Base-by-base conservation (phyloP, 257 asterid species). In the Ballota nigra region DNA sequence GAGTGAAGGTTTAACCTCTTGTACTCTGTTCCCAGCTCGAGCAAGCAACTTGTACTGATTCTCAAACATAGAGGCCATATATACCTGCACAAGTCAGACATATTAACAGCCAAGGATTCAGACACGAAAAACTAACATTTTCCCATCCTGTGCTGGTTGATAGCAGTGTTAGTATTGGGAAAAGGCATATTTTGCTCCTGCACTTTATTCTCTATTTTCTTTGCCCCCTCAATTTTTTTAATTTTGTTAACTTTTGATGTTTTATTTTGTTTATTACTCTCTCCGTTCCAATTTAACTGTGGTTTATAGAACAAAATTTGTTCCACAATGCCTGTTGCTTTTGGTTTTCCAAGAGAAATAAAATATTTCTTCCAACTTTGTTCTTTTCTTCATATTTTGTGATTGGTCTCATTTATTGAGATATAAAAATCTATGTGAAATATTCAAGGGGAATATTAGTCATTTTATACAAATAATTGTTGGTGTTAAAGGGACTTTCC, bases 41-140 rank as follows among this genome's bases (percentile, higher is more conserved):
- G 97, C 98, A 33, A 94, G 98, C 69, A 94, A 72, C 81, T 91
- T 94, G 91, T 94, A 94, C 78, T 89, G 97, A 74, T 88, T 82
- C 72, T 91, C 95, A 20, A 84, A 83, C 90, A 86, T 85, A 65
- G 96, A 82, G 52, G 96, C 91, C 98, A 94, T 85, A 57, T 91
- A 94, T 57, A 94, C 97, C 97, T 94, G 80, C 65, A 68, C 38
- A 66, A 69, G 2, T 18, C 52, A 36, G 57, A n/a, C 13, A 5
- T 19, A 60, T 38, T 57, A 66, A 40, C 59, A 63, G 6, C 19
- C 36, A 56, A 26, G 11, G 7, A 8, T 6, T 65, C n/a, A 3
- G 19, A 10, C 26, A 3, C 6, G 23, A 26, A 45, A 23, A 5
- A 4, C 22, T 20, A 65, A 23, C 28, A 24, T 15, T 43, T 28